Percentiles rank a stretch among this genome's conserved stretches.
Evolutionary conservation across 192 early-diverging fungal species (phyloP).

Genomic region (Coemansia sp.): DNA sequence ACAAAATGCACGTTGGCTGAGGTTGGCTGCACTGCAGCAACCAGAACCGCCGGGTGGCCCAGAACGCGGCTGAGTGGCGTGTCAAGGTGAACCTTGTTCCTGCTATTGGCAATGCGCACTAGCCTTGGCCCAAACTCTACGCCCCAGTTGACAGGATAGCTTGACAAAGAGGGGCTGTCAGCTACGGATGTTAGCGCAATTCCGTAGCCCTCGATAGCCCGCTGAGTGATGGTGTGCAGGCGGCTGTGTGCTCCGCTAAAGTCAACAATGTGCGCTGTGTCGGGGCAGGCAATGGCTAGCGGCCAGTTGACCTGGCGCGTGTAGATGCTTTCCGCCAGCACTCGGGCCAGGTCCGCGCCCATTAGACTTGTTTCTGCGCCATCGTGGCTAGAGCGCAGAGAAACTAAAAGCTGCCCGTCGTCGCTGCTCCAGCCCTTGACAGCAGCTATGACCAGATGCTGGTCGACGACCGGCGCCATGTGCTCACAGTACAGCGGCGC

Average conservation of each 20-base stretch:
- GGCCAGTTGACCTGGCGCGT: constrained; percentile 34
- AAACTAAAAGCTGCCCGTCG: neutral
- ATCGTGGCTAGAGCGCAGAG: constrained; percentile 1
- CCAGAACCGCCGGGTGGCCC: constrained; percentile 85
- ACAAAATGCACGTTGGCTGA: constrained; percentile 78
- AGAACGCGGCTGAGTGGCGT: constrained; percentile 79
- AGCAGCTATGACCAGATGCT: constrained; percentile 64
- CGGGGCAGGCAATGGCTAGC: constrained; percentile 9
- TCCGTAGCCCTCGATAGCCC: constrained; percentile 84
- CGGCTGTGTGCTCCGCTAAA: constrained; percentile 86
- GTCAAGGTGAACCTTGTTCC: constrained; percentile 73
- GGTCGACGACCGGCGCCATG: constrained; percentile 58
- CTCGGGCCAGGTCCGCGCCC: constrained; percentile 11
- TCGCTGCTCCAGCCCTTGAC: constrained; percentile 51
- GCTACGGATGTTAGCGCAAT: constrained; percentile 45
- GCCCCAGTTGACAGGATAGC: constrained; percentile 65
- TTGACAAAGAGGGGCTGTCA: neutral
- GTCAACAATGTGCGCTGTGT: constrained; percentile 77
- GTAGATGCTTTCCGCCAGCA: constrained; percentile 25
- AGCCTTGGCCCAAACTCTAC: constrained; percentile 76
- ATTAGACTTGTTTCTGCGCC: constrained; percentile 13
- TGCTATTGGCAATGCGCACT: constrained; percentile 50
- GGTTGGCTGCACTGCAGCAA: constrained; percentile 85
- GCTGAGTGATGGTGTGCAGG: constrained; percentile 73
- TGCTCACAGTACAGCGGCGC: constrained; percentile 81